Evolutionary conservation across 257 asterid species (phyloP).

Genomic region (Jacaranda mimosifolia): DNA sequence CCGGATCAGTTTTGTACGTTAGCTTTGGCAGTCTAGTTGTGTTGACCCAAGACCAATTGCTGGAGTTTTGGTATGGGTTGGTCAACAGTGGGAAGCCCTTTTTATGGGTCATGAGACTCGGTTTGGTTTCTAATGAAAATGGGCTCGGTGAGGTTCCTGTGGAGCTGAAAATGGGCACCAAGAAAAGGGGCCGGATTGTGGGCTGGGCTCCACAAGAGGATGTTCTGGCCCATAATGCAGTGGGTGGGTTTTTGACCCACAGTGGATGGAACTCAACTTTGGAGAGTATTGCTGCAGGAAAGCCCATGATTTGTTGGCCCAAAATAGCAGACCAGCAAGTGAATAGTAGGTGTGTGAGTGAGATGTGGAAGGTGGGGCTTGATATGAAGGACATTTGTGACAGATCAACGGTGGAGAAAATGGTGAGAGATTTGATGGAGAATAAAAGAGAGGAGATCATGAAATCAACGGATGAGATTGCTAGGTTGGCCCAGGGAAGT

Average conservation of each 20-base stretch:
- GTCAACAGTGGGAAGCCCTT: conserved; percentile 41
- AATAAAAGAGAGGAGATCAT: conserved; percentile 18
- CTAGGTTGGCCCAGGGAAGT: conserved; percentile 38
- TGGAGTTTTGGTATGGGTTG: conserved; percentile 53
- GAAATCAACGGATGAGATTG: conserved; percentile 30
- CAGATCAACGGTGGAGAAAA: conserved; percentile 46
- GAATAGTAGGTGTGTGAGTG: conserved; percentile 53
- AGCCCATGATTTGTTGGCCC: conserved; percentile 58
- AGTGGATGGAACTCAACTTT: conserved; percentile 58
- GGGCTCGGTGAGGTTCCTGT: conserved; percentile 31
- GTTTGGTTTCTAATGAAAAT: conserved; percentile 32
- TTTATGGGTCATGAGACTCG: conserved; percentile 52
- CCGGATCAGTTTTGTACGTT: conserved; percentile 51
- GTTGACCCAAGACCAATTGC: conserved; percentile 28
- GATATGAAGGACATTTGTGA: conserved; percentile 49
- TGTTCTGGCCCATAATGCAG: conserved; percentile 42
- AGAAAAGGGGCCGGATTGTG: conserved; percentile 38
- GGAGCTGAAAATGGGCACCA: conserved; percentile 29
- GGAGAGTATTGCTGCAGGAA: conserved; percentile 49
- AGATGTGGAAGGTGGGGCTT: conserved; percentile 47
- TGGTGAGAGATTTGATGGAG: conserved; percentile 51
- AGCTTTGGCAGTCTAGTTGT: conserved; percentile 47
- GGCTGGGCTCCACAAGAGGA: conserved; percentile 56
- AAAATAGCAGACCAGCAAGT: conserved; percentile 41
- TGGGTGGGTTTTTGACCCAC: conserved; percentile 53